These are phyloP conservation scores for Oleoguttula mirabilis DNA, from an alignment of 495 filamentous ascomycete genomes.

Conservation along the genomic window DNA sequence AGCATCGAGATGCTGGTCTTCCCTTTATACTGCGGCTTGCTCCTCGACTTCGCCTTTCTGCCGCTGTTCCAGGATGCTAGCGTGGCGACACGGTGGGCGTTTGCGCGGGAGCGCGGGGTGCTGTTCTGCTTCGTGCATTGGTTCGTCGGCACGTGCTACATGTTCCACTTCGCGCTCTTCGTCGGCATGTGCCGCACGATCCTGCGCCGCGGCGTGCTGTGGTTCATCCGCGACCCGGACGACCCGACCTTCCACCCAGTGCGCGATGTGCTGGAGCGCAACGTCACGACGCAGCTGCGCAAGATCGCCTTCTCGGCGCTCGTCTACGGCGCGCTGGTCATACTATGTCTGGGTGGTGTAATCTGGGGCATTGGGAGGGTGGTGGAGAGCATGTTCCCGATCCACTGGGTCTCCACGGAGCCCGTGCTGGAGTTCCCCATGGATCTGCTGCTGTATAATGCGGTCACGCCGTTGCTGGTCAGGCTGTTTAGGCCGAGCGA, in stretches of 20 bases:
- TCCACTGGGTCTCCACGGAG: slow-evolving; percentile 82
- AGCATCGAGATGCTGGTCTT: slow-evolving; percentile 98
- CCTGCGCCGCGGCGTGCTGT: slow-evolving; percentile 83
- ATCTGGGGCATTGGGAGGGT: slow-evolving; percentile 75
- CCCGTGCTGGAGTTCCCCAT: slow-evolving; percentile 90
- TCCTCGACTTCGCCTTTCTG: slow-evolving; percentile 79
- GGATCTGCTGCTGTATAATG: slow-evolving; percentile 92
- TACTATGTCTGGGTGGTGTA: slow-evolving; percentile 86
- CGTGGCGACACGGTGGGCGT: slow-evolving; percentile 59
- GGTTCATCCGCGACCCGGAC: slow-evolving; percentile 97
- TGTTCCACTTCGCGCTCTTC: slow-evolving; percentile 99
- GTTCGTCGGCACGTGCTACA: slow-evolving; percentile 98
- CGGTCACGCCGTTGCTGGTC: slow-evolving; percentile 76
- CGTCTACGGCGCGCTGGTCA: slow-evolving; percentile 87
- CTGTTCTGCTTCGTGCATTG: slow-evolving; percentile 94
- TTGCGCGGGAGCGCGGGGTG: slow-evolving; percentile 60
- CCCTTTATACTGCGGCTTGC: slow-evolving; percentile 83
- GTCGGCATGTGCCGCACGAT: slow-evolving; percentile 99
- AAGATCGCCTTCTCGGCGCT: slow-evolving; percentile 95
- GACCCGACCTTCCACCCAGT: slow-evolving; percentile 98
- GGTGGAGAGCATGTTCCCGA: slow-evolving; percentile 63
- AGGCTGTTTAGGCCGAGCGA: slow-evolving; percentile 74
- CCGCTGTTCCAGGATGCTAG: slow-evolving; percentile 76
- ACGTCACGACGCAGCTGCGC: slow-evolving; percentile 79
- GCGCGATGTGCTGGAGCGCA: slow-evolving; percentile 89